Evolutionary conservation across 768 basidiomycete species (phyloP), one percentile per base, ranked within the genome.

Genomic region (Rhodotorula taiwanensis): DNA sequence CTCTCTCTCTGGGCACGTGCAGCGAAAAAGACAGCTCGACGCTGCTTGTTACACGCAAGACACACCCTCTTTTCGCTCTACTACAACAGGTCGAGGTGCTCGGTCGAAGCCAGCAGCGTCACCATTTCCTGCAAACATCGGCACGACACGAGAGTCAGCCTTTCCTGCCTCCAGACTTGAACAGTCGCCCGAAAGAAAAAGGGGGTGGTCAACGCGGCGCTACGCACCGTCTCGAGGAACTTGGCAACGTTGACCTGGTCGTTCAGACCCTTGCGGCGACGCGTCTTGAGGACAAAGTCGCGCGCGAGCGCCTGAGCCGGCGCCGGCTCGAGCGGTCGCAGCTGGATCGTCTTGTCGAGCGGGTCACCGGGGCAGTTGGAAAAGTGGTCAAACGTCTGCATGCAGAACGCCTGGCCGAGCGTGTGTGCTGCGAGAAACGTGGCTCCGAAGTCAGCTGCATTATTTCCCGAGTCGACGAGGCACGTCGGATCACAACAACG

Each of bases 341-440:
- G 84, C 77, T 94, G 89, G 78, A 99, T 97, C 72, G 85, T 88
- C 70, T 91, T 90, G 79, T 99, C 95, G 74, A 89, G 93, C 55
- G 95, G 95, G 79, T 99, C 95, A 76, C 95, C 93, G 88, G 94
- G 94, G n/a, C 98, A 94, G 72, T 94, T 88, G 21, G 88, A 87
- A 95, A 95, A 99, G 72, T 99, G 95, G 76, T 98, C 94, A 76
- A 98, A 99, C 67, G 89, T 84, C 76, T 97, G 93, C 72, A 91
- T 79, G 73, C 92, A 95, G 79, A 97, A 98, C n/a, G 95, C 95
- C 76, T 98, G 95, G 31, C 95, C 95, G 77, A 95, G 91, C 30
- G 95, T 99, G 51, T 95, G 91, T 52, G 93, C 64, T 65, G 36
- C n/a, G n/a, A n/a, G n/a, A n/a, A n/a, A n/a, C n/a, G n/a, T 13